Evolutionary conservation across 352 stramenopile species (phyloP), one percentile per base, ranked within the genome.

Genomic region (Pythium dissimile): DNA sequence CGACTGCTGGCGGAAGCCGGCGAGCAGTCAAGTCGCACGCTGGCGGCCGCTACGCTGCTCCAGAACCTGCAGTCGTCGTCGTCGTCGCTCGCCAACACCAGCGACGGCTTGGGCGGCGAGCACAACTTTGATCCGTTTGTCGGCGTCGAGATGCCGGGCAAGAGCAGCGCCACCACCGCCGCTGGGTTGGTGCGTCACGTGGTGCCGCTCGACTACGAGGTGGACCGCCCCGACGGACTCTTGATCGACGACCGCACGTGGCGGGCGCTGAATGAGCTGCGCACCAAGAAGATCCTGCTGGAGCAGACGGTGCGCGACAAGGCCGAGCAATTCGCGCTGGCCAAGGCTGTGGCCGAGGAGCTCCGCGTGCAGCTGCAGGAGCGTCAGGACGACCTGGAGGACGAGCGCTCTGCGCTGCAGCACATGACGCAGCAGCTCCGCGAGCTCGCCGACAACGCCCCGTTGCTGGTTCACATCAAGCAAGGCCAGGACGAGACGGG

Each of bases 401-500:
- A 85, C 28, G 66, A 73, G 5, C 35, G 49, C 0, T 46, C 18
- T 1, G 51, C 35, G 28, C 64, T 49, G 11, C 43, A 59, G 2
- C 13, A 27, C 0, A 66, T 59, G n/a, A 62, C 54, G 3, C 44
- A 43, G 15, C 63, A 78, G 27, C 72, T 89, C 7, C 52, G 47
- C 5, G 53, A 65, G 7, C 39, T 76, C 0, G 69, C 69, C 10
- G 79, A 84, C 23, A 90, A 94, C 53, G 54, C 88, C 9, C 85
- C 89, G 34, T 35, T 98, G 41, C 63, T 98, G 1, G 79, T 97
- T 15, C 74, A 86, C 38, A 77, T 98, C 43, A 96, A 95, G 52
- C 92, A 98, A 62, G 91, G 90, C 2, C 88, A 96, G 69, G 86
- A 97, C 67, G 90, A 97, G 62, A 84, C 84, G 8, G 77, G 73